Percentiles rank a stretch among this genome's conserved stretches.
phyloP scores from a whole-genome alignment of 2,329 filamentous ascomycete species.

The Dactylellina leptospora region DNA sequence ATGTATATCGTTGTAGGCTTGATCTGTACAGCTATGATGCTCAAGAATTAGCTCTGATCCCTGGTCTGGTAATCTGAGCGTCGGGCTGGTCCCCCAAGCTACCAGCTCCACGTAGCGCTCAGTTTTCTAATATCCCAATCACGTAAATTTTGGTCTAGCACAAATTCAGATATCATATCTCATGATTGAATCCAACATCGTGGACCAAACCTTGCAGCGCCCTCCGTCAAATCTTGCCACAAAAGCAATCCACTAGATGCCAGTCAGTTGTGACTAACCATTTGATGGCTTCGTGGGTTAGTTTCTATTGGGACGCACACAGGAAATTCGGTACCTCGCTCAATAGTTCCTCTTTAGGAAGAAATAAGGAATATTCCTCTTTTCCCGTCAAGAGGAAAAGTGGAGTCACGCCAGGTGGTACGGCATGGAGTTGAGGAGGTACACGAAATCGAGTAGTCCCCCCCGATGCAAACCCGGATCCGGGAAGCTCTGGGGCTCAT shows the following conservation, averaged over 20 bases:
- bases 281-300: conserved; percentile 3
- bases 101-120: conserved; percentile 18
- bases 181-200: not conserved
- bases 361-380: conserved; percentile 12
- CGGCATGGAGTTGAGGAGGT: not conserved
- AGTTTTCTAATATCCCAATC: too few relatives aligned
- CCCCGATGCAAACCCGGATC: too few relatives aligned
- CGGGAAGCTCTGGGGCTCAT: not conserved
- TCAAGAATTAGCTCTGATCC: too few relatives aligned
- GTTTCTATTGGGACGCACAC: conserved; percentile 12
- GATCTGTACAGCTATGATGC: too few relatives aligned
- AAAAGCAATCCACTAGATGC: not conserved
- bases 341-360: conserved; percentile 13
- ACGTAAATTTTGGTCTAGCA: not conserved
- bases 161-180: not conserved
- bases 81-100: conserved; percentile 8
- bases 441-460: too few relatives aligned
- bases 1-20: too few relatives aligned
- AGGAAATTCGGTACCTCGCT: conserved; percentile 7
- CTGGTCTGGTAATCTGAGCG: too few relatives aligned
- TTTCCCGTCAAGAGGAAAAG: conserved; percentile 17
- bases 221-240: not conserved
- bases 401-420: not conserved
- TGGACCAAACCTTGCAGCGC: too few relatives aligned
- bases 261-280: conserved; percentile 22